These are phyloP conservation scores for Gossypium bickii DNA, from an alignment of 345 rosid genomes.

Conservation along the genomic window DNA sequence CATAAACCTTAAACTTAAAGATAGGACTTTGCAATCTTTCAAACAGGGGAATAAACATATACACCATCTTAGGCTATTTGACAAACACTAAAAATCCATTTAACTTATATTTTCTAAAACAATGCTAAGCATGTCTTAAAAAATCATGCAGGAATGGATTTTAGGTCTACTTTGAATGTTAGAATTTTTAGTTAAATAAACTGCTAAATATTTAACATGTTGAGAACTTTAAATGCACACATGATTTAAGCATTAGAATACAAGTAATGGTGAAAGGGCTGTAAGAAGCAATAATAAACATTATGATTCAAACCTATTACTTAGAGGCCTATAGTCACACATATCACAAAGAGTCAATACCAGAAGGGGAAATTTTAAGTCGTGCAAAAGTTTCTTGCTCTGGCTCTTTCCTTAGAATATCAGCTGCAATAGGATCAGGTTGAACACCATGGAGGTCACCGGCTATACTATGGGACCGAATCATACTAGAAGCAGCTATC, in stretches of 20 bases:
- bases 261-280: neutral
- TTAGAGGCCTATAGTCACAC: neutral
- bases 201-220: neutral
- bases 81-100: neutral
- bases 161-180: neutral
- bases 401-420: slow-evolving; percentile 93
- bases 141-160: neutral
- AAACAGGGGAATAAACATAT: slow-evolving; percentile 1
- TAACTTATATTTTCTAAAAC: neutral
- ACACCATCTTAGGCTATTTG: neutral
- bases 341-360: slow-evolving; percentile 27
- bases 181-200: neutral
- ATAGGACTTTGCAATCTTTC: neutral
- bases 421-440: slow-evolving; percentile 99
- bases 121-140: neutral
- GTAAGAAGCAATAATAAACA: slow-evolving; percentile 1
- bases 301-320: neutral
- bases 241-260: slow-evolving; percentile 1
- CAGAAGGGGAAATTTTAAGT: slow-evolving; percentile 66
- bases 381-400: slow-evolving; percentile 95
- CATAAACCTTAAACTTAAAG: neutral
- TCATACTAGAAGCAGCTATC: slow-evolving; percentile 69
- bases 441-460: slow-evolving; percentile 98
- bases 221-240: neutral
- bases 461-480: slow-evolving; percentile 90